Percentiles rank a stretch among this genome's conserved stretches.
phyloP scores from a whole-genome alignment of 192 early-diverging fungal genomes.

The Podila clonocystis region DNA sequence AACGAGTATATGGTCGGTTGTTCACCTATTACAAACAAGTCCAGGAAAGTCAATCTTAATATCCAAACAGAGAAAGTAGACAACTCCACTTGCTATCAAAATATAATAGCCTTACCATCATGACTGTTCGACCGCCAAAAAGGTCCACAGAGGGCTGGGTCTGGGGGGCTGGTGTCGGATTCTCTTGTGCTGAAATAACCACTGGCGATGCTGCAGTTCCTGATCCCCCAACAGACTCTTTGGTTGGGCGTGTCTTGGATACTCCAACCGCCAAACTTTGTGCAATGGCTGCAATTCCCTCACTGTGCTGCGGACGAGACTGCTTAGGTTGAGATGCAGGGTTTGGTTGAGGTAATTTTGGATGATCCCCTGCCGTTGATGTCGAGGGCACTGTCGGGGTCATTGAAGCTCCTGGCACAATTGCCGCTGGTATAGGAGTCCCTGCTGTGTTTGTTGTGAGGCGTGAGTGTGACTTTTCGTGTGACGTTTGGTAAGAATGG shows the following conservation, averaged over 20 bases:
- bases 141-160: no score
- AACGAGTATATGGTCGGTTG: slow-evolving; percentile 20
- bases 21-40: slow-evolving; percentile 22
- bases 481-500: no score
- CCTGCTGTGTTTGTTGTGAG: neutral
- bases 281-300: slow-evolving; percentile 38
- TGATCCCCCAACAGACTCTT: no score
- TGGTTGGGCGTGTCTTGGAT: neutral
- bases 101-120: slow-evolving; percentile 12
- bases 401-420: neutral
- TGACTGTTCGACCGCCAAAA: slow-evolving; percentile 18
- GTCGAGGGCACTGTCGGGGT: neutral
- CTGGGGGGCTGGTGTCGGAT: no score
- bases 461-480: no score
- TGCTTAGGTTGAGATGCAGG: neutral
- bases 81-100: neutral
- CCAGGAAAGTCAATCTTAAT: neutral
- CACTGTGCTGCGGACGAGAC: slow-evolving; percentile 3
- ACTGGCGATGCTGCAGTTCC: no score
- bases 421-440: neutral
- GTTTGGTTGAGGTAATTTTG: neutral
- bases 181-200: no score
- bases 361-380: neutral
- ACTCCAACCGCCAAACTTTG: slow-evolving; percentile 30
- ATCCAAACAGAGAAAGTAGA: neutral